These are phyloP conservation scores for Pythium sp. DNA, from an alignment of 352 stramenopile species.

Conservation along the genomic window DNA sequence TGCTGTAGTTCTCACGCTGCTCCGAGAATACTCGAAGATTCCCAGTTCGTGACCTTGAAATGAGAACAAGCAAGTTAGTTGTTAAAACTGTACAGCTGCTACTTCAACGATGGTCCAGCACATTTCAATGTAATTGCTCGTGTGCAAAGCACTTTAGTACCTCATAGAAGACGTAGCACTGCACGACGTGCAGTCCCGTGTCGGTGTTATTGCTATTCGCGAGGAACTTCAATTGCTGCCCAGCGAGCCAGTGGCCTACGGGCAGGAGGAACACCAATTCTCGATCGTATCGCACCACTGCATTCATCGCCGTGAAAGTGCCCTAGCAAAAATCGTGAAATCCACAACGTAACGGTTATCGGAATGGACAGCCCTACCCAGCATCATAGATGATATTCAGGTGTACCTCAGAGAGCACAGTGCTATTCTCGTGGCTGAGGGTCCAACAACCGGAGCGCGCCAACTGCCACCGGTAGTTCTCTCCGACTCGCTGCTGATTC, in stretches of 20 bases:
- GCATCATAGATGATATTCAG: neutral
- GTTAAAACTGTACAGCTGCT: neutral
- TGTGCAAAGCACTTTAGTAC: neutral
- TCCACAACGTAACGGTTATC: neutral
- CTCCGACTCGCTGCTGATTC: neutral
- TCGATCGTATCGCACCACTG: constrained; percentile 12
- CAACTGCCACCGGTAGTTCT: constrained; percentile 2
- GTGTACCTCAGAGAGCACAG: constrained; percentile 10
- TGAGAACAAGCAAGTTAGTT: neutral
- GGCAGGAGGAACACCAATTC: constrained; percentile 25
- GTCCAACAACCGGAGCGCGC: constrained; percentile 1
- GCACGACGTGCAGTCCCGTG: constrained; percentile 5
- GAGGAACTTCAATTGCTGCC: constrained; percentile 22
- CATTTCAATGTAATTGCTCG: neutral
- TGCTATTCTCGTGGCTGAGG: neutral
- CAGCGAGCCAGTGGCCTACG: constrained; percentile 24
- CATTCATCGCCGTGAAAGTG: constrained; percentile 17
- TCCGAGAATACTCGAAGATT: neutral
- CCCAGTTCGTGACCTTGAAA: neutral
- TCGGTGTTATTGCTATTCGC: constrained; percentile 9
- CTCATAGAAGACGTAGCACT: constrained; percentile 22
- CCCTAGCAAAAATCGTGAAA: constrained; percentile 5
- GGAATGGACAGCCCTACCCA: too few relatives aligned
- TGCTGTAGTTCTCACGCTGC: neutral
- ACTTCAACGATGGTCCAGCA: neutral